Percentiles rank a stretch among this genome's conserved stretches.
phyloP scores from a whole-genome alignment of 495 filamentous ascomycete genomes.

The Penicillium turbatum region DNA sequence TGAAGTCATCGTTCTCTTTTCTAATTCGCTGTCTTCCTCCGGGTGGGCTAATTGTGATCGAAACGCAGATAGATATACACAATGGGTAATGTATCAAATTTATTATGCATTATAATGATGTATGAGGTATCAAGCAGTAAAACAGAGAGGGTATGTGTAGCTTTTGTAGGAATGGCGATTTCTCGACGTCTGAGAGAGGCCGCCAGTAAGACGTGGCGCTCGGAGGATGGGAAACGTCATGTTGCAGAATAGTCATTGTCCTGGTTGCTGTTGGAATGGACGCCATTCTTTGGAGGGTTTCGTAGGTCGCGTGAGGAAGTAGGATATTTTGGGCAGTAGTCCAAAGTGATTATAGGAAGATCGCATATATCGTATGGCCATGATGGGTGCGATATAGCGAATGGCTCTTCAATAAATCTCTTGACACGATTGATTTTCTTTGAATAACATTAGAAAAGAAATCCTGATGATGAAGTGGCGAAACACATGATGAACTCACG shows the following conservation, averaged over 20 bases:
- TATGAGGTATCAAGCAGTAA: background rate
- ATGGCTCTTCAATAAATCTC: background rate
- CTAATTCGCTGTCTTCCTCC: too few species aligned
- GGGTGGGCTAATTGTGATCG: background rate
- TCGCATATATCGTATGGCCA: background rate
- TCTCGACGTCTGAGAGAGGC: background rate
- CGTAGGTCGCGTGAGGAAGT: background rate
- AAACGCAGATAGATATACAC: background rate
- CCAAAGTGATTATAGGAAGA: background rate
- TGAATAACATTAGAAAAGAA: background rate
- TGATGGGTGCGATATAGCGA: background rate
- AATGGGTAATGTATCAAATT: too few species aligned
- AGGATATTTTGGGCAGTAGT: background rate
- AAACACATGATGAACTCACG: background rate
- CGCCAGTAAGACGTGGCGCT: background rate
- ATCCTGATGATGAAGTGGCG: background rate
- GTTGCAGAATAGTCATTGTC: background rate
- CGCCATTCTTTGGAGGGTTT: background rate
- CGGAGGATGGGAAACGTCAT: background rate
- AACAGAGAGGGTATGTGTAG: background rate
- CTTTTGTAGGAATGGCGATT: background rate
- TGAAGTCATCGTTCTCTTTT: too few species aligned
- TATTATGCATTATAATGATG: background rate
- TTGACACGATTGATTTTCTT: background rate
- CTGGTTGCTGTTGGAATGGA: background rate